Evolutionary conservation across 208 protist genomes (phyloP), one percentile per base, ranked within the genome.

Genomic region (Wallacemonas sp.): DNA sequence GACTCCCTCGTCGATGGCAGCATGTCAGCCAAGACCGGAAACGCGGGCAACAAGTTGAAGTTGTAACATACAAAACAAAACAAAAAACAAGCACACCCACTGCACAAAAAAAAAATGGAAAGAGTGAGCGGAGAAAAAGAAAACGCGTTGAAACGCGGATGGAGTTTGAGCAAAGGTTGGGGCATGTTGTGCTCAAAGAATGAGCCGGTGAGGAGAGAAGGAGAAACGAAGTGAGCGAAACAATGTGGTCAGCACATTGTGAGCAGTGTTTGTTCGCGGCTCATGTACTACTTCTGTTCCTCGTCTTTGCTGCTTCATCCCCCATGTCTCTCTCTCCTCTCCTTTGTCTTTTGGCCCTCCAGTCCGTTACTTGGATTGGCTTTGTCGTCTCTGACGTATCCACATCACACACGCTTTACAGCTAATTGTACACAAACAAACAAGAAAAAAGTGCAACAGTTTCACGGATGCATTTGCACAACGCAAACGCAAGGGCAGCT

Each of bases 1-100:
- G 80, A 90, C 57, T 87, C 91, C 70, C 76, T 95, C 18, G 16
- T 93, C 63, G 77, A 92, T 23, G 83, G 83, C 5, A 74, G 83
- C 26, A 71, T 83, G 25, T 71, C 82, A 3, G 80, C 84, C 41
- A 84, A 88, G 61, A 88, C 82, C 44, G 65, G 69, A 3, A 72
- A 73, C 45, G 12, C 55, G 8, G 36, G 54, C 29, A 68, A 66
- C 16, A 75, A 79, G 46, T 57, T 88, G 18, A 86, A 91, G 68
- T 44, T 82, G 61, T 91, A 79, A 55, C 16, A 55, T 11, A 18
- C 48, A 32, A 26, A 55, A 11, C 8, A 26, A 55, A 0, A 45
- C 16, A 0, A 55, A 10, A 55, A 0, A 48, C 44, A 48, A 5
- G 20, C 44, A 48, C 44, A 48, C 8, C 11, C n/a, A 52, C 32